Evolutionary conservation across 495 filamentous ascomycete genomes (phyloP).

Genomic region (Articulospora tetracladia): DNA sequence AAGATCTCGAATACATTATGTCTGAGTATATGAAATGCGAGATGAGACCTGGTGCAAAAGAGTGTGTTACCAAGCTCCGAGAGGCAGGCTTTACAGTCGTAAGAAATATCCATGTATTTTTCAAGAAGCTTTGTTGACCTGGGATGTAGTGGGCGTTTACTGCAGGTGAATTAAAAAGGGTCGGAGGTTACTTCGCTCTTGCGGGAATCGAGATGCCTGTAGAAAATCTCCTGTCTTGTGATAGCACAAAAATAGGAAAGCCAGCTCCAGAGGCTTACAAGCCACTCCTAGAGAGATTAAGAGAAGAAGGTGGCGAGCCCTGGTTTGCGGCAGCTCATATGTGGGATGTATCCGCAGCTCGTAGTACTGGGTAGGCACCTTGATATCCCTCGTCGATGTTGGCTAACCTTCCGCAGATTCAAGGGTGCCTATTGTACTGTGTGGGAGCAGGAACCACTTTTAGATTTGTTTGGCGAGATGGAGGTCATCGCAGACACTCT

Average conservation of each 20-base stretch:
- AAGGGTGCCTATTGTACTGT: conserved; percentile 33
- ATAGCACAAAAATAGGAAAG: conserved; percentile 30
- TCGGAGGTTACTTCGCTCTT: conserved; percentile 35
- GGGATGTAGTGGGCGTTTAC: conserved; percentile 24
- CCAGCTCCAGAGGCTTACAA: conserved; percentile 32
- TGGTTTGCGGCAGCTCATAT: conserved; percentile 35
- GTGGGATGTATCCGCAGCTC: conserved; percentile 37
- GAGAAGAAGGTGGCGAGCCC: conserved; percentile 3
- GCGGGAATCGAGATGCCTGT: conserved; percentile 32
- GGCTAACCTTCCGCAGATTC: conserved; percentile 24
- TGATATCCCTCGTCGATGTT: not conserved
- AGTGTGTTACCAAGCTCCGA: conserved; percentile 32
- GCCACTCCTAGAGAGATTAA: conserved; percentile 13
- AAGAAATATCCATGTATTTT: too few relatives aligned
- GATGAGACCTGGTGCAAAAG: conserved; percentile 27
- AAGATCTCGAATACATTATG: conserved; percentile 26
- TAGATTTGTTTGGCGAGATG: conserved; percentile 30
- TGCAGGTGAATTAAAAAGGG: conserved; percentile 33
- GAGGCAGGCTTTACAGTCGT: conserved; percentile 31
- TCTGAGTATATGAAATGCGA: conserved; percentile 28
- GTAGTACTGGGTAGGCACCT: conserved; percentile 10
- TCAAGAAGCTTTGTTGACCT: conserved; percentile 35
- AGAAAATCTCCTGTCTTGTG: conserved; percentile 38
- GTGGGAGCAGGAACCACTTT: conserved; percentile 32
- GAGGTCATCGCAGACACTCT: conserved; percentile 27